Evolutionary conservation across 192 early-diverging fungal species (phyloP).

Genomic region (Coemansia sp.): DNA sequence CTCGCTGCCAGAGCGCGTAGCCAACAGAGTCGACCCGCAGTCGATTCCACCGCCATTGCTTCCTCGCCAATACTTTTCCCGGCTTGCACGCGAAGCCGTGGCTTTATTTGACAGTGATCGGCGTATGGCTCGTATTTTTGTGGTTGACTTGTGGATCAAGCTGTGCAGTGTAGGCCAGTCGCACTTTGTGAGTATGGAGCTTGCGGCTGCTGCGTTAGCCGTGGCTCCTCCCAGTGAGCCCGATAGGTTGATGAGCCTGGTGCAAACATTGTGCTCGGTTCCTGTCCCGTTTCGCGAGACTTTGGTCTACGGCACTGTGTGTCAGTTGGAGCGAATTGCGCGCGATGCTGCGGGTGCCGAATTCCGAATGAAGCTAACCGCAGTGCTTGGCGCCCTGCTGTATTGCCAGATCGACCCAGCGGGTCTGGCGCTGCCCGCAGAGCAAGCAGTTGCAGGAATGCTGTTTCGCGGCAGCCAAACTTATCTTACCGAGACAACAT

Average conservation of each 20-base stretch:
- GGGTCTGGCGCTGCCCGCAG: neutral
- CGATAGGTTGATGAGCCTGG: neutral
- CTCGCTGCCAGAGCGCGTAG: constrained; percentile 39
- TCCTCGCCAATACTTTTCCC: constrained; percentile 27
- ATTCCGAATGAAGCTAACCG: constrained; percentile 3
- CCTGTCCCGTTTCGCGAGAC: constrained; percentile 22
- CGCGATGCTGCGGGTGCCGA: neutral
- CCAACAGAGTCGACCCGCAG: constrained; percentile 29
- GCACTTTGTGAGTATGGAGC: constrained; percentile 19
- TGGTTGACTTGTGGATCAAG: constrained; percentile 34
- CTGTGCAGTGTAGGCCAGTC: constrained; percentile 40
- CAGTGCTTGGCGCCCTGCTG: constrained; percentile 8
- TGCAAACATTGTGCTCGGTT: constrained; percentile 1
- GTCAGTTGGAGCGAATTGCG: constrained; percentile 18
- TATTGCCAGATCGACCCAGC: constrained; percentile 1
- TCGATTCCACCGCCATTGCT: constrained; percentile 21
- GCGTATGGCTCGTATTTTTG: neutral
- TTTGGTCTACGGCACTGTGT: constrained; percentile 15
- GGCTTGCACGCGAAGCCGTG: constrained; percentile 20
- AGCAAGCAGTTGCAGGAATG: constrained; percentile 19
- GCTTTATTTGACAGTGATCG: neutral
- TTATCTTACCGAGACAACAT: neutral
- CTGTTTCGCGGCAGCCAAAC: neutral
- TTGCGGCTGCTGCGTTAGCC: constrained; percentile 18
- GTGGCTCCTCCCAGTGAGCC: neutral